These are phyloP conservation scores for Hydnomerulius pinastri DNA, from an alignment of 768 basidiomycete genomes.

Conservation along the genomic window DNA sequence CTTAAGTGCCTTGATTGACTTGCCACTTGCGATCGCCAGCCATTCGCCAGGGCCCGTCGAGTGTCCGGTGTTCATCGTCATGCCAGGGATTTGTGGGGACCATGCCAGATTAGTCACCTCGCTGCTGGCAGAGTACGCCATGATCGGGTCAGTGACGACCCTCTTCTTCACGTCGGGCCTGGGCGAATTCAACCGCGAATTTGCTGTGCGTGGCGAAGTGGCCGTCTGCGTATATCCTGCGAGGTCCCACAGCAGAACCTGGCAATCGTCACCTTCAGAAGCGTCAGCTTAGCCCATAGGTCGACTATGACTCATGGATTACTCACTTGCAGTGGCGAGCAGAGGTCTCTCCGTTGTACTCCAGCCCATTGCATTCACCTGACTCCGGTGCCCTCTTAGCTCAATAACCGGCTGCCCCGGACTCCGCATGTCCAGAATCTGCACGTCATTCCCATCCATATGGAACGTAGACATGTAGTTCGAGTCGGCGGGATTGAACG, in stretches of 20 bases:
- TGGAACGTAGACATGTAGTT: conserved; percentile 99
- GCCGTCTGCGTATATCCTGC: conserved; percentile 59
- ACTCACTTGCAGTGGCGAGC: conserved; percentile 83
- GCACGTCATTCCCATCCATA: conserved; percentile 85
- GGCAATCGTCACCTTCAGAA: conserved; percentile 83
- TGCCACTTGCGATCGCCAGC: conserved; percentile 83
- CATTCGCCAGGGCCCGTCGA: conserved; percentile 80
- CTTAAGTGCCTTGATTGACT: conserved; percentile 78
- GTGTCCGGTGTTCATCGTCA: conserved; percentile 74
- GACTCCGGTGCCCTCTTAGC: conserved; percentile 76
- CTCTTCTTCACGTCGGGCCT: conserved; percentile 80
- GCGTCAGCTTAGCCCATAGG: conserved; percentile 3
- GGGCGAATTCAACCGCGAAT: conserved; percentile 76
- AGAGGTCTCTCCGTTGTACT: conserved; percentile 81
- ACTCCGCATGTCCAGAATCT: conserved; percentile 95
- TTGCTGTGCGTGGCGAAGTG: conserved; percentile 67
- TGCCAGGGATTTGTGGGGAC: conserved; percentile 82
- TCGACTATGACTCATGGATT: background rate
- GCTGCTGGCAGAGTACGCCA: conserved; percentile 77
- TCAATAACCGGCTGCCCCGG: conserved; percentile 96
- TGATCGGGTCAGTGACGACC: conserved; percentile 71
- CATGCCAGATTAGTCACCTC: conserved; percentile 87
- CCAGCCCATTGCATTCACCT: conserved; percentile 91
- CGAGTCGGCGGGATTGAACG: conserved; percentile 88
- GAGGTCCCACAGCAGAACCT: conserved; percentile 93